Conservation (phyloP, 345 rosid species). For the Nasturtium officinale region DNA sequence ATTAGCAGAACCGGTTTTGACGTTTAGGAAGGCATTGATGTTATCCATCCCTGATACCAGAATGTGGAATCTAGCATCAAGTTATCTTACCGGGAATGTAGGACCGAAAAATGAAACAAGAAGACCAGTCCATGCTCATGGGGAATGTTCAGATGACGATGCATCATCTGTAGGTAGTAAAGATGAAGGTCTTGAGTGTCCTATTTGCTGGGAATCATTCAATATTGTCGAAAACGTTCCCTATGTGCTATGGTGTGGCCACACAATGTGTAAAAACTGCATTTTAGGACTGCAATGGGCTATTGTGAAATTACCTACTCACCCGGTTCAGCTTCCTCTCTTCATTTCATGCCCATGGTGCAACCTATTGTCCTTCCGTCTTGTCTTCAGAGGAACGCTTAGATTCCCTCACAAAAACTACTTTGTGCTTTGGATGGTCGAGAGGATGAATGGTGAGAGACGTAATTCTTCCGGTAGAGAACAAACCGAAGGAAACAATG, state of each 20-base stretch:
- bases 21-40: constrained; percentile 12
- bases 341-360: constrained; percentile 95
- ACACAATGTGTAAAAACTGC: constrained; percentile 87
- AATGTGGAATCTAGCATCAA: constrained; percentile 73
- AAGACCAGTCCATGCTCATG: constrained; percentile 44
- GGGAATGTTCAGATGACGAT: constrained; percentile 79
- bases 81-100: constrained; percentile 47
- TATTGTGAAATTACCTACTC: constrained; percentile 68
- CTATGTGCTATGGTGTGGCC: constrained; percentile 91
- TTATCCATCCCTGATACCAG: constrained; percentile 39
- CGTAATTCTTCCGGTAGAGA: constrained; percentile 46
- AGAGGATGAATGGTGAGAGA: constrained; percentile 81
- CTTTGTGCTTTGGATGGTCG: constrained; percentile 93
- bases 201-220: constrained; percentile 88
- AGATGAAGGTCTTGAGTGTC: constrained; percentile 87
- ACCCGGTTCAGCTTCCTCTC: constrained; percentile 84
- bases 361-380: constrained; percentile 72
- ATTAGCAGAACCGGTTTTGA: background rate
- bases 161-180: constrained; percentile 57
- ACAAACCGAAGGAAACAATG: constrained; percentile 39
- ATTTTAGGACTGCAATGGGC: constrained; percentile 81
- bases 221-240: constrained; percentile 94
- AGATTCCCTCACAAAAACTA: constrained; percentile 86
- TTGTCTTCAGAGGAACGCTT: constrained; percentile 72
- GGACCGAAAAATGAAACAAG: constrained; percentile 46